These are phyloP conservation scores for Sporothrix protearum DNA, from an alignment of 2,329 filamentous ascomycete species.

Conservation along the genomic window DNA sequence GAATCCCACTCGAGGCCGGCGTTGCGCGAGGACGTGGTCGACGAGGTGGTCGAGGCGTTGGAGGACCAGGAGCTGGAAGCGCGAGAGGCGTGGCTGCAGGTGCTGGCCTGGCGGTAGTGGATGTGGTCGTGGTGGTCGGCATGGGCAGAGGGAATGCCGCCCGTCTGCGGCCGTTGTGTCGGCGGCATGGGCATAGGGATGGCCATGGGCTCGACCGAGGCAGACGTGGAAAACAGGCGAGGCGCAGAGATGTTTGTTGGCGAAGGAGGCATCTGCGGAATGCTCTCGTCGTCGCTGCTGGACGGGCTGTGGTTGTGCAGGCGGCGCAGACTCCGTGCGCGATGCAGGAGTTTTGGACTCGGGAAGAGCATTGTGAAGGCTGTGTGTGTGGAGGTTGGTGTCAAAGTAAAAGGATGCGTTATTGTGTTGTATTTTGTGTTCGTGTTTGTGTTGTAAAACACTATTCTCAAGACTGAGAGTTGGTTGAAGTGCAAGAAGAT, in stretches of 20 bases:
- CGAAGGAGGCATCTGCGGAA: slow-evolving; percentile 18
- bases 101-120: slow-evolving; percentile 27
- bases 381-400: neutral
- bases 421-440: neutral
- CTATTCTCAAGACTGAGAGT: neutral
- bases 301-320: slow-evolving; percentile 18
- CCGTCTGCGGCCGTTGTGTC: neutral
- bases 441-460: neutral
- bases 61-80: slow-evolving; percentile 30
- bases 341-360: slow-evolving; percentile 26
- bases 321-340: slow-evolving; percentile 26
- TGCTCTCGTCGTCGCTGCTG: slow-evolving; percentile 11
- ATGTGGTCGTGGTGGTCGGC: slow-evolving; percentile 4
- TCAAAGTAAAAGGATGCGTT: neutral
- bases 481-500: neutral
- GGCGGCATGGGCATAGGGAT: slow-evolving; percentile 23
- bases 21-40: slow-evolving; percentile 12
- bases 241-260: neutral
- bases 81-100: slow-evolving; percentile 28
- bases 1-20: slow-evolving; percentile 34
- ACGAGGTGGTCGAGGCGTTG: slow-evolving; percentile 16
- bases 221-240: neutral
- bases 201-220: neutral
- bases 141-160: neutral
- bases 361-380: slow-evolving; percentile 20